Percentiles rank a stretch among this genome's conserved stretches.
phyloP scores from a whole-genome alignment of 108 stramenopile genomes.

The Schizochytrium sp. region DNA sequence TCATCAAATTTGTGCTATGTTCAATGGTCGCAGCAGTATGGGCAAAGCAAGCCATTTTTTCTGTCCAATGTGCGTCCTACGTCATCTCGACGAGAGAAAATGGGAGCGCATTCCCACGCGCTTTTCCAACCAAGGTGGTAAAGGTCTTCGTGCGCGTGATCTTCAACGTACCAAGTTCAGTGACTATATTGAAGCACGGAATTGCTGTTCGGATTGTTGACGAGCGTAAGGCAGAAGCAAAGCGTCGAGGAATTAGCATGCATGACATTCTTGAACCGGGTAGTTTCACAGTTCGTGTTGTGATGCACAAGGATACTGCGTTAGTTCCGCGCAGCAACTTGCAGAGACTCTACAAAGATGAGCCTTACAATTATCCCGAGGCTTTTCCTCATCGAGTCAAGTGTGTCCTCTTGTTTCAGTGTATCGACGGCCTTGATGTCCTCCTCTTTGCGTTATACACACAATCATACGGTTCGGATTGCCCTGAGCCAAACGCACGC shows the following conservation, averaged over 20 bases:
- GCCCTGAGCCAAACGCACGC: constrained; percentile 89
- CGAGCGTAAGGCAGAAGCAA: constrained; percentile 36
- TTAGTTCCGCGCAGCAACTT: constrained; percentile 9
- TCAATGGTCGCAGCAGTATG: constrained; percentile 77
- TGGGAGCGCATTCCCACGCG: neutral
- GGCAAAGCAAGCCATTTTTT: constrained; percentile 13
- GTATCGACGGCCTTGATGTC: constrained; percentile 92
- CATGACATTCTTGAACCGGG: constrained; percentile 10
- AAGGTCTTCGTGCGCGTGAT: constrained; percentile 19
- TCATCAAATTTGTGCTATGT: constrained; percentile 98
- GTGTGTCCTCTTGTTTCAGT: constrained; percentile 92
- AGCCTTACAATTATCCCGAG: constrained; percentile 74
- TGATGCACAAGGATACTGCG: constrained; percentile 38
- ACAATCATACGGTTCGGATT: constrained; percentile 93
- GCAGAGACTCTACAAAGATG: neutral
- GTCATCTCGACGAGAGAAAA: constrained; percentile 8
- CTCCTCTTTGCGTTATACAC: constrained; percentile 96
- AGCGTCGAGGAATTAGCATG: neutral
- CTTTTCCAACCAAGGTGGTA: neutral
- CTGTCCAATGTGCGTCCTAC: constrained; percentile 4
- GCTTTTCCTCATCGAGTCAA: constrained; percentile 89
- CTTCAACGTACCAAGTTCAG: constrained; percentile 43
- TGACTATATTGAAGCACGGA: constrained; percentile 39
- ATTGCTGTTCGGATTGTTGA: neutral
- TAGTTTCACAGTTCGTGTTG: neutral